Base-by-base conservation (phyloP, 1,139 yeast genomes). In the Magnusiomyces tetraspermus region DNA sequence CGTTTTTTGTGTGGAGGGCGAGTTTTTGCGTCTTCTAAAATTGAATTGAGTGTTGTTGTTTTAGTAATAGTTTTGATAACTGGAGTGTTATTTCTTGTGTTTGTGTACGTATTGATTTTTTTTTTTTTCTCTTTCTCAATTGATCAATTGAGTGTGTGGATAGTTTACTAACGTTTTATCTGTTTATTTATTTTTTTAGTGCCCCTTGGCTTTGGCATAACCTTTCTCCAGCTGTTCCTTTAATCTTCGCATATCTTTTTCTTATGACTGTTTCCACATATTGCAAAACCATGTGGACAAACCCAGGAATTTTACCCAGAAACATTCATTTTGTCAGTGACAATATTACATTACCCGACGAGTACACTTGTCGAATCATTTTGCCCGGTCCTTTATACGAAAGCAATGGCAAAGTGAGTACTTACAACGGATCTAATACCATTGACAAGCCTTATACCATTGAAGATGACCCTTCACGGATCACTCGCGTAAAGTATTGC, bases 221-320 rank as follows among this genome's bases (percentile, higher is more conserved):
- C 49, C 66, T 80, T 1, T 76, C 79, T 47, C 86, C 87, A 0
- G 78, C 80, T 0, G 64, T 77, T 15, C 83, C 82, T 6, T 70
- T 85, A 0, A 53, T 82, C 1, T 82, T 82, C 59, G 67, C 76
- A 19, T 86, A 85, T 62, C 61, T 77, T 37, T 82, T 85, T 84
- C 46, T 73, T 2, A 60, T 80, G 46, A 64, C 79, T 1, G 21
- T 78, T 1, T 52, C 66, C 5, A 75, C 80, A 51, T 80, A 80
- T 58, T 56, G 81, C 5, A 75, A 70, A 55, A 82, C 84, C 0
- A 74, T 85, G 0, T 71, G 79, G 1, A 67, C 77, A 11, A 95
- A 86, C 61, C 87, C 95, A 0, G 95, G 95, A 0, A 61, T 62
- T 1, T 63, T 84, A n/a, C 90, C 95, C 0, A 70, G 82, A 55